Conservation (phyloP, 768 basidiomycete genomes). For the Phylloporus sp. region DNA sequence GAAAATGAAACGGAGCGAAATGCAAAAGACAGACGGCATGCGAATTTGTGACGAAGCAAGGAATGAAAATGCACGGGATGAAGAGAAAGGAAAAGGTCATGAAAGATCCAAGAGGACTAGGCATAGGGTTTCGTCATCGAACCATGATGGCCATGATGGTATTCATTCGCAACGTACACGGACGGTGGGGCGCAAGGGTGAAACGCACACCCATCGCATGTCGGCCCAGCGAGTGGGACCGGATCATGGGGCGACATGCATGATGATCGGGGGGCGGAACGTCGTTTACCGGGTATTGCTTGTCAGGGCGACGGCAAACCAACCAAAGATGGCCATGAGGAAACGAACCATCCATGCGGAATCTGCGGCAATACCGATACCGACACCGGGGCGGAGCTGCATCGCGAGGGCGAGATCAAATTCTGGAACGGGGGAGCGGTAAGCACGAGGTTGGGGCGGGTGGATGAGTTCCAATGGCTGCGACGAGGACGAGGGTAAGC, state of each 20-base stretch:
- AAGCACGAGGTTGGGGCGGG: slow-evolving; percentile 23
- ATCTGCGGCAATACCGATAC: slow-evolving; percentile 61
- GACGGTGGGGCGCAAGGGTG: background rate
- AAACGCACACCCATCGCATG: background rate
- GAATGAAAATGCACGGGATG: background rate
- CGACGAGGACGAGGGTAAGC: slow-evolving; percentile 7
- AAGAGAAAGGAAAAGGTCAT: background rate
- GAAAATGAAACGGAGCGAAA: background rate
- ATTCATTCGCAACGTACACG: slow-evolving; percentile 3
- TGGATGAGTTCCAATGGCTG: slow-evolving; percentile 17
- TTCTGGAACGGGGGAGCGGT: slow-evolving; percentile 42
- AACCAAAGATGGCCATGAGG: slow-evolving; percentile 75
- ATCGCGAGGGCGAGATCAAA: slow-evolving; percentile 69
- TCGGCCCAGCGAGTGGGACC: background rate
- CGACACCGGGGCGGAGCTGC: slow-evolving; percentile 71
- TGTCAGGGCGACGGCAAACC: slow-evolving; percentile 60
- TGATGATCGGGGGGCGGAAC: too few species aligned
- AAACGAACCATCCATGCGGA: slow-evolving; percentile 77
- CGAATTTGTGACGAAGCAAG: background rate
- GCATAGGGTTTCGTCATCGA: slow-evolving; percentile 6
- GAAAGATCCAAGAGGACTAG: background rate
- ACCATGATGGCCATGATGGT: slow-evolving; percentile 3
- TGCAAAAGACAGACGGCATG: background rate
- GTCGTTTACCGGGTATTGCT: slow-evolving; percentile 26
- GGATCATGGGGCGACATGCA: too few species aligned